Evolutionary conservation across 1,139 yeast species (phyloP), one percentile per base, ranked within the genome.

Genomic region (Eremothecium gossypii): DNA sequence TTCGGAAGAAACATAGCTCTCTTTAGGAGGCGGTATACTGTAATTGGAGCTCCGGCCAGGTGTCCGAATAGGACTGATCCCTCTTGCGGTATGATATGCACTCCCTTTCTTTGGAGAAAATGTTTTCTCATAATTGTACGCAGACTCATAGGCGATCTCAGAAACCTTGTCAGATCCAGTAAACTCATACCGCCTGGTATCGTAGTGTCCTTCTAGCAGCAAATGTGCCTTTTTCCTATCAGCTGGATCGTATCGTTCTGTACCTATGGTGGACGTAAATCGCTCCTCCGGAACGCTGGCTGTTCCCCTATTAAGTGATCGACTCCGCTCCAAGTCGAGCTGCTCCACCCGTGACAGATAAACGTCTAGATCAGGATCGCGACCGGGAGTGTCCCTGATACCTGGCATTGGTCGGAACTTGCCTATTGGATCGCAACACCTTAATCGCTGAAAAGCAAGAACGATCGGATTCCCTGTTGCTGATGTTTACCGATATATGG

Each of bases 71-170:
- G 31, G 31, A 29, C 31, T 29, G 6, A 29, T n/a, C 11, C 13
- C 13, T 29, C 13, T 29, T n/a, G 36, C n/a, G 7, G 40, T 30
- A 10, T 14, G 12, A 23, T 17, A 30, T 11, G 10, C 10, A 11
- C 14, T 38, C 13, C 38, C n/a, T 7, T 14, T 34, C n/a, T 17
- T 17, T 7, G 58, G 54, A 7, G 52, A 53, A 32, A 54, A 53
- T 1, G 64, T 55, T 47, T 55, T 59, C 29, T 65, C 67, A 46
- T 60, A 66, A 42, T 63, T 66, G 41, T 65, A 66, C 0, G 69
- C 69, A 30, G 67, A 62, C 41, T 54, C 55, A 38, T 57, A 64
- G 0, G 57, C 56, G 36, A 64, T 46, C 5, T 55, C 53, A 26
- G 53, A 41, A 7, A 41, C 38, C n/a, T 20, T 20, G 7, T 11